Conservation (phyloP, 78 protist species). For the Dictyostelium purpureum region DNA sequence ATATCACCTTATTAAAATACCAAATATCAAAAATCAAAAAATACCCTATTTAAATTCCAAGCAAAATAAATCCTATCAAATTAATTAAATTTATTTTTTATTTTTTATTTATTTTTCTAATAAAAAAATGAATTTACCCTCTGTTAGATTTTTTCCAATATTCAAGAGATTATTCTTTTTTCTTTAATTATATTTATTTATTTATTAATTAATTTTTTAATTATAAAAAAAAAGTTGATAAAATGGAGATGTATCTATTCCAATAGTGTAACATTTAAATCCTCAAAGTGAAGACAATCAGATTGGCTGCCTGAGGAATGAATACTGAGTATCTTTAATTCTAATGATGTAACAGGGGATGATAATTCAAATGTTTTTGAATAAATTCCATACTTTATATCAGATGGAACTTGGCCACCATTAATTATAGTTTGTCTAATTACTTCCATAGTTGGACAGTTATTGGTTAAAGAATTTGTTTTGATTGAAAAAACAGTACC, state of each 20-base stretch:
- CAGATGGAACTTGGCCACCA: constrained; percentile 2
- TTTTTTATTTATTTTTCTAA: too few species aligned
- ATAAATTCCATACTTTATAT: neutral
- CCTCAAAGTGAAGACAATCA: neutral
- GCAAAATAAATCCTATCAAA: too few species aligned
- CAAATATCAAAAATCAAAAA: too few species aligned
- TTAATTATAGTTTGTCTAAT: neutral
- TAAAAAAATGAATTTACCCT: too few species aligned
- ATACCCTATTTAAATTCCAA: too few species aligned
- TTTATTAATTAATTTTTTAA: too few species aligned
- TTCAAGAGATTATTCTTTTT: too few species aligned
- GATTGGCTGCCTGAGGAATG: neutral
- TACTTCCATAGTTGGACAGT: neutral
- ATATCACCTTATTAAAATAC: too few species aligned
- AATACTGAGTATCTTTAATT: neutral
- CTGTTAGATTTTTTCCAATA: too few species aligned
- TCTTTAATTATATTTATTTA: too few species aligned
- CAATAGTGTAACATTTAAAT: neutral
- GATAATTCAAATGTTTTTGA: neutral
- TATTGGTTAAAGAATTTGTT: neutral
- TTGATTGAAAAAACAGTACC: neutral
- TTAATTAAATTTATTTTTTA: too few species aligned
- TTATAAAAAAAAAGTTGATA: too few species aligned
- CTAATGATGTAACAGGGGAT: neutral
- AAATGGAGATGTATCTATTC: neutral